Evolutionary conservation across 257 asterid species (phyloP).

Genomic region (Nicotiana sylvestris): DNA sequence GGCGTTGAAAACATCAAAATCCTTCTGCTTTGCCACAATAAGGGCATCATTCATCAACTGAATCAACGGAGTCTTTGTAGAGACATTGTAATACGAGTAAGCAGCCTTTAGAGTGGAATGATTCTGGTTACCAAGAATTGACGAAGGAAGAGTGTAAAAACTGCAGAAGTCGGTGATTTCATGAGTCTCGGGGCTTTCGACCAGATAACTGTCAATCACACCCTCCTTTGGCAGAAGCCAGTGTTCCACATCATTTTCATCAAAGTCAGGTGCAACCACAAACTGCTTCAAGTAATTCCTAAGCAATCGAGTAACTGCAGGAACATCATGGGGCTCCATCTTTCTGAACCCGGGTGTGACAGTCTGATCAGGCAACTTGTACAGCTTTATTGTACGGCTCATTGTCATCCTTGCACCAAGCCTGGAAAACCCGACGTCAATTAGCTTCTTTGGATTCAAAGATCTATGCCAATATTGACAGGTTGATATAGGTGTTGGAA

Average conservation of each 20-base stretch:
- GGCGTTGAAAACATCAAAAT: constrained; percentile 81
- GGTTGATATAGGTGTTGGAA: constrained; percentile 74
- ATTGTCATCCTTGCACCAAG: constrained; percentile 89
- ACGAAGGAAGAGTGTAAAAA: constrained; percentile 78
- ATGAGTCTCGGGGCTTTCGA: constrained; percentile 69
- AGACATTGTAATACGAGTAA: constrained; percentile 63
- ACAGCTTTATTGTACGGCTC: constrained; percentile 77
- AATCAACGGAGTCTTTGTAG: constrained; percentile 65
- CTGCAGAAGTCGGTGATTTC: constrained; percentile 83
- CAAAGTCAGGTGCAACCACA: constrained; percentile 71
- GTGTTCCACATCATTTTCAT: constrained; percentile 73
- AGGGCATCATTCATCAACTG: constrained; percentile 88
- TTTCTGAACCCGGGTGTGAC: constrained; percentile 67
- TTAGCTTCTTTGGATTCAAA: constrained; percentile 77
- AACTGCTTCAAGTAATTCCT: constrained; percentile 64
- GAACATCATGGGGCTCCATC: constrained; percentile 82
- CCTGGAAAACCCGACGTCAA: constrained; percentile 87
- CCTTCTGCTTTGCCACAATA: constrained; percentile 70
- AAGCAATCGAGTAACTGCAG: constrained; percentile 70
- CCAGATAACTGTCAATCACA: constrained; percentile 77
- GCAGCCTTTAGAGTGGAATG: constrained; percentile 71
- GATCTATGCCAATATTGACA: constrained; percentile 93
- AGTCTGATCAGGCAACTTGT: constrained; percentile 65
- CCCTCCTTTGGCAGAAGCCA: constrained; percentile 75
- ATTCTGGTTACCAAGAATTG: constrained; percentile 71